Conservation (phyloP, 2,329 filamentous ascomycete genomes). For the Coniochaeta prunicola region DNA sequence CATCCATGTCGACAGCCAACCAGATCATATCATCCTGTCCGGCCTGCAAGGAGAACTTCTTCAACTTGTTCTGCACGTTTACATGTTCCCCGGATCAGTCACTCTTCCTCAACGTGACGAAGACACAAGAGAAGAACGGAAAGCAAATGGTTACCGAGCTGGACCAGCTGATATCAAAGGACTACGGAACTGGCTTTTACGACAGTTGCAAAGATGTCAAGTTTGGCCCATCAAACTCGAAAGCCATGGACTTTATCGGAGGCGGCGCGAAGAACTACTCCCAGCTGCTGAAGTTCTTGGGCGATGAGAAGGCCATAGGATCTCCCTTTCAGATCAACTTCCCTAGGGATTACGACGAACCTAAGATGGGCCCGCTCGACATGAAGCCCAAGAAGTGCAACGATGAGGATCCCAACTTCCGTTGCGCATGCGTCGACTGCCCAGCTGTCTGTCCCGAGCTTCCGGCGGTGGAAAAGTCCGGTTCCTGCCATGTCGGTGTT, state of each 20-base stretch:
- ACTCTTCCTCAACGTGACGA: conserved; percentile 86
- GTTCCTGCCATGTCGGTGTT: conserved; percentile 73
- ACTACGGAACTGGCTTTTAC: conserved; percentile 84
- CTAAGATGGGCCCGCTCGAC: conserved; percentile 63
- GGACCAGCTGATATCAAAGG: conserved; percentile 78
- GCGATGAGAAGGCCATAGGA: conserved; percentile 82
- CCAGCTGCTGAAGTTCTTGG: conserved; percentile 82
- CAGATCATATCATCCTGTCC: conserved; percentile 89
- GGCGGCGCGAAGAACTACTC: conserved; percentile 88
- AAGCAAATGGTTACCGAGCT: conserved; percentile 74
- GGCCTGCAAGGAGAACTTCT: conserved; percentile 97
- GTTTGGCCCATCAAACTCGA: conserved; percentile 87
- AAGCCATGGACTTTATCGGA: conserved; percentile 92
- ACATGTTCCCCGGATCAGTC: conserved; percentile 97
- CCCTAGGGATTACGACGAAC: conserved; percentile 53
- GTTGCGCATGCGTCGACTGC: conserved; percentile 92
- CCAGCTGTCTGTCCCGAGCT: conserved; percentile 77
- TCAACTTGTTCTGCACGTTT: conserved; percentile 95
- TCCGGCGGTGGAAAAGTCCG: conserved; percentile 61
- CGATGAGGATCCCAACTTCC: conserved; percentile 75
- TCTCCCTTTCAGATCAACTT: conserved; percentile 99
- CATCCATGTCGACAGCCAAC: conserved; percentile 79
- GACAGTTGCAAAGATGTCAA: conserved; percentile 99
- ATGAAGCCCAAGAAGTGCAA: conserved; percentile 82
- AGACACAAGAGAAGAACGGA: conserved; percentile 53